Evolutionary conservation across 169 alveolate species (phyloP), one percentile per base, ranked within the genome.

Genomic region (Eimeria maxima): DNA sequence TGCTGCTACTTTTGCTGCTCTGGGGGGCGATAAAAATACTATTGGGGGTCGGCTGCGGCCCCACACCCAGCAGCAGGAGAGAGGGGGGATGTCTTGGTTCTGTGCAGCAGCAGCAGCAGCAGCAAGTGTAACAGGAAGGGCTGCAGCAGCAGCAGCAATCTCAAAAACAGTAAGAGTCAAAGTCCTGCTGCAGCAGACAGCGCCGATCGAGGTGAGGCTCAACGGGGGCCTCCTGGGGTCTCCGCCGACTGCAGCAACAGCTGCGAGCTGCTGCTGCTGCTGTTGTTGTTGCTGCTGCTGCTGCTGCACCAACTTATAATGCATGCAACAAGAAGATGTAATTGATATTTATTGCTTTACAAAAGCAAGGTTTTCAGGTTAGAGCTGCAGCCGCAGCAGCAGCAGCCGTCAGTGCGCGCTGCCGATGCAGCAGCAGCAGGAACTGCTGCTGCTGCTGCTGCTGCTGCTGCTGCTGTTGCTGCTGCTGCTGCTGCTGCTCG

Each of bases 361-460:
- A 38, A 13, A 71, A 47, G 29, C 13, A 0, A 13, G 47, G 22
- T 27, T 14, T 6, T n/a, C 47, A 29, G 47, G 81, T 27, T 27
- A 71, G 50, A 71, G 42, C 60, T 47, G 87, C 87, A 5, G 55
- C 87, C 8, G 50, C 87, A 76, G 60, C 60, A 45, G 87, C 87
- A 76, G 87, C 55, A 76, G 87, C 87, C 87, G 87, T 45, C 60
- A 76, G 87, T 76, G 87, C 87, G 60, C 87, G 87, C 87, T 76
- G 87, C 87, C 87, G 87, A 76, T 76, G 87, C 87, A 76, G 87
- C 55, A 76, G 87, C 87, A 44, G 87, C 87, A 44, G 87, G 42
- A 33, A 63, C 63, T 10, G 60, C 87, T 33, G 87, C 60, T 7
- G 87, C 65, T 38, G 65, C 87, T 33, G 87, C 87, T 33, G 87